phyloP scores from a whole-genome alignment of 257 asterid genomes.

The Penstemon eatonii region DNA sequence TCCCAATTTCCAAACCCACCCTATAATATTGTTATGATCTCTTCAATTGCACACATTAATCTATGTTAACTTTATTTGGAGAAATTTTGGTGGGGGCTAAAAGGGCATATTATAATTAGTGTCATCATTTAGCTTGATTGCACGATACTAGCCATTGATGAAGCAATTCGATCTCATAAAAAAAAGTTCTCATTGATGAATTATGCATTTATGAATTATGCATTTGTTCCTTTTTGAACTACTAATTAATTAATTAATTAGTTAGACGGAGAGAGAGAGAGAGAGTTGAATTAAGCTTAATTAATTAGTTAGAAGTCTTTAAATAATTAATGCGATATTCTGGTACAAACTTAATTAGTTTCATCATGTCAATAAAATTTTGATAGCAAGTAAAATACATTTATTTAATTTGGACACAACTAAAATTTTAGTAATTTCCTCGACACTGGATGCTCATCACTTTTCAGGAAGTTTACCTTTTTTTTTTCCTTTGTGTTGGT shows the following conservation, averaged over 20 bases:
- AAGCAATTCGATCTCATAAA: conserved; percentile 30
- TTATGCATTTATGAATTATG: conserved; percentile 13
- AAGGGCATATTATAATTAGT: conserved; percentile 23
- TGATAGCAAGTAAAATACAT: no score
- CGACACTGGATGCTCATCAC: no score
- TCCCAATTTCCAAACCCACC: conserved; percentile 61
- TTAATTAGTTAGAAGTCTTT: no score
- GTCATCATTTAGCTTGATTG: conserved; percentile 44
- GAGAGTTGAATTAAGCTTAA: conserved; percentile 24
- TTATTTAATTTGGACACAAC: no score
- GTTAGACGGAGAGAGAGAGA: no score
- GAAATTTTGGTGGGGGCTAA: conserved; percentile 39
- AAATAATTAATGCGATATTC: no score
- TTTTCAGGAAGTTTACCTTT: no score
- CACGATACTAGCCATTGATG: conserved; percentile 47
- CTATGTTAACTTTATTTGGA: conserved; percentile 45
- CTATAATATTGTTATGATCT: conserved; percentile 72
- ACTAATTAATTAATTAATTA: conserved; percentile 13
- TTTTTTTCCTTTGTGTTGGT: no score
- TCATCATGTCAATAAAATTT: no score
- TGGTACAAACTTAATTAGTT: no score
- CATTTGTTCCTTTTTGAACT: not conserved
- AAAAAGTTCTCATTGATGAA: conserved; percentile 21
- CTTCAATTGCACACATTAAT: conserved; percentile 83
- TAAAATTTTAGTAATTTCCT: no score